Evolutionary conservation across 2,329 filamentous ascomycete species (phyloP).

Genomic region (Beauveria varroae): DNA sequence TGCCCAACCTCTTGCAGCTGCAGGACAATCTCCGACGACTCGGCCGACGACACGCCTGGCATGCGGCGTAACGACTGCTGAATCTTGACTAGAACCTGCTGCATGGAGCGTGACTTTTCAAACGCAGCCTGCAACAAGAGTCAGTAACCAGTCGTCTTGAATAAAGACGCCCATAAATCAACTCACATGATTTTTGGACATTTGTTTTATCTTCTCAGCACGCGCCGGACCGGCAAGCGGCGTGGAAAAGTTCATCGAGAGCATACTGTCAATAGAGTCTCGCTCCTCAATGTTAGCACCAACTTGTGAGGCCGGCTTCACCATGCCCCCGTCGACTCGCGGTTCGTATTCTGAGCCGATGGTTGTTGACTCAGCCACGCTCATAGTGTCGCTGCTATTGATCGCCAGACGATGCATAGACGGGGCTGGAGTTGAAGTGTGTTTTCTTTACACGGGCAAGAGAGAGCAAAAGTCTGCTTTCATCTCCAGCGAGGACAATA

Average conservation of each 20-base stretch:
- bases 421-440: background rate
- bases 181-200: constrained; percentile 32
- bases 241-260: constrained; percentile 32
- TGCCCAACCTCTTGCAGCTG: constrained; percentile 31
- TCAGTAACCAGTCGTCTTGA: background rate
- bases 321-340: background rate
- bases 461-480: background rate
- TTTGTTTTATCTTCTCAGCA: constrained; percentile 28
- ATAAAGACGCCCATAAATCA: background rate
- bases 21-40: constrained; percentile 26
- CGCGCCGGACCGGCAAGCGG: constrained; percentile 30
- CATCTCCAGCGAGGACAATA: background rate
- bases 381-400: constrained; percentile 1
- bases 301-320: background rate
- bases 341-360: background rate
- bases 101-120: constrained; percentile 24
- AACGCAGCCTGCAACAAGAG: constrained; percentile 24
- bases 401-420: background rate
- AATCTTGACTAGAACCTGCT: constrained; percentile 29
- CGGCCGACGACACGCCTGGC: constrained; percentile 28
- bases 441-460: background rate
- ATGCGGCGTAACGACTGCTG: constrained; percentile 32
- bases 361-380: background rate
- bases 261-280: constrained; percentile 19
- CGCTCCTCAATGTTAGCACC: background rate